Percentiles rank a stretch among this genome's conserved stretches.
Evolutionary conservation across 176 grass and related monocot species (phyloP).

Genomic region (Hordeum marinum): DNA sequence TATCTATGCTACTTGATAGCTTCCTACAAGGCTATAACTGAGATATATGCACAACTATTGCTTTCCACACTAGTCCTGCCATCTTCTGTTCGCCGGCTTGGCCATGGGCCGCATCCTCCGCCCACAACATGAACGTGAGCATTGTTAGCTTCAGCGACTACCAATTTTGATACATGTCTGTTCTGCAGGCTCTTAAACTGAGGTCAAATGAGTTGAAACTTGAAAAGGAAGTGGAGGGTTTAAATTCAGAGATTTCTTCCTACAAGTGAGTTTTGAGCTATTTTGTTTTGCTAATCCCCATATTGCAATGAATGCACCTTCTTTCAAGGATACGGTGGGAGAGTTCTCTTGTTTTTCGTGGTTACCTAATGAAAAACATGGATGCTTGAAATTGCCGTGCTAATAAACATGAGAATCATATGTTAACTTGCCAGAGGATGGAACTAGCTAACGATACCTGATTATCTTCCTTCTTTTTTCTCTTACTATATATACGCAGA

Average conservation of each 20-base stretch:
- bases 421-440: neutral
- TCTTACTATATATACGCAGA: slow-evolving; percentile 38
- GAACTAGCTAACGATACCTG: slow-evolving; percentile 8
- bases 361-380: neutral
- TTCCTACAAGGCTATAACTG: neutral
- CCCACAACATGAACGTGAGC: neutral
- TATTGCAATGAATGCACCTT: neutral
- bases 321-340: neutral
- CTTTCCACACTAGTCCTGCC: neutral
- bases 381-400: neutral
- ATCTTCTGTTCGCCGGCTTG: neutral
- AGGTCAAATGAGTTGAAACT: slow-evolving; percentile 97
- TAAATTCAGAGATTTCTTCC: slow-evolving; percentile 78
- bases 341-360: slow-evolving; percentile 2
- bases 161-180: slow-evolving; percentile 16
- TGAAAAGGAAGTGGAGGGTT: slow-evolving; percentile 77
- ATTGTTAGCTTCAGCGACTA: neutral
- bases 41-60: neutral
- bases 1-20: neutral
- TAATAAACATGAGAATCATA: neutral
- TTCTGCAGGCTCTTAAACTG: slow-evolving; percentile 85
- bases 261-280: slow-evolving; percentile 54
- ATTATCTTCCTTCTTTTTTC: neutral
- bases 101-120: too few species aligned
- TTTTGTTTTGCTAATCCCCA: slow-evolving; percentile 6